Percentiles rank a stretch among this genome's conserved stretches.
Evolutionary conservation across 352 stramenopile species (phyloP).

Genomic region (Pythium scleroteichum): DNA sequence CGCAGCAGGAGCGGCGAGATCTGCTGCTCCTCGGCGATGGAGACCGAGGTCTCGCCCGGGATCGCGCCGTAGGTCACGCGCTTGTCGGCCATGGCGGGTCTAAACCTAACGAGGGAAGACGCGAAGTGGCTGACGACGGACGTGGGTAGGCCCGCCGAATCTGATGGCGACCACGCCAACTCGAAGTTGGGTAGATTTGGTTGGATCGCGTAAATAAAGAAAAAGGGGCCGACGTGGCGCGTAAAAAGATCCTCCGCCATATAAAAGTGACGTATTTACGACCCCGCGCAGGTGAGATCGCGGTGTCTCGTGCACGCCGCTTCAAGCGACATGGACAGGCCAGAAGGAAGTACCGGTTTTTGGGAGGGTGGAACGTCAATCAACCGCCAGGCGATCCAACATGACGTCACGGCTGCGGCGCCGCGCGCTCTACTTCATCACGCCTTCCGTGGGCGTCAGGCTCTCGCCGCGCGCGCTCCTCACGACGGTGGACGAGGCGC

Average conservation of each 20-base stretch:
- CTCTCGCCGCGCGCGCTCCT: constrained; percentile 32
- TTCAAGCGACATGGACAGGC: neutral
- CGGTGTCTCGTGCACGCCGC: neutral
- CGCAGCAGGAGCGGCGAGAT: constrained; percentile 71
- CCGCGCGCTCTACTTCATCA: constrained; percentile 65
- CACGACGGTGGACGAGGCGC: constrained; percentile 41
- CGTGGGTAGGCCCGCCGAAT: too few relatives aligned
- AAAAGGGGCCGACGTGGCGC: neutral
- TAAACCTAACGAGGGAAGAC: constrained; percentile 9
- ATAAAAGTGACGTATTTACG: constrained; percentile 9
- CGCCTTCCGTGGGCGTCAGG: constrained; percentile 38
- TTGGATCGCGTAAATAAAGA: neutral
- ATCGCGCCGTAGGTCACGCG: constrained; percentile 62
- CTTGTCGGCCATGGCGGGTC: constrained; percentile 34
- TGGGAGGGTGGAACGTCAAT: neutral
- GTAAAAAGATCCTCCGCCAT: neutral
- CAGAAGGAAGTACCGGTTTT: neutral
- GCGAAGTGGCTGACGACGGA: too few relatives aligned
- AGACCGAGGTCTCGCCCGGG: constrained; percentile 36
- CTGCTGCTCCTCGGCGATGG: constrained; percentile 41
- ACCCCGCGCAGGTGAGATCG: neutral
- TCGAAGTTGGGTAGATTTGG: neutral
- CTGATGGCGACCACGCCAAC: neutral
- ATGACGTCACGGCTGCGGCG: constrained; percentile 22
- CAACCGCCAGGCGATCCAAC: neutral